Conservation (phyloP, 2,329 filamentous ascomycete genomes). For the Mycogone perniciosa region DNA sequence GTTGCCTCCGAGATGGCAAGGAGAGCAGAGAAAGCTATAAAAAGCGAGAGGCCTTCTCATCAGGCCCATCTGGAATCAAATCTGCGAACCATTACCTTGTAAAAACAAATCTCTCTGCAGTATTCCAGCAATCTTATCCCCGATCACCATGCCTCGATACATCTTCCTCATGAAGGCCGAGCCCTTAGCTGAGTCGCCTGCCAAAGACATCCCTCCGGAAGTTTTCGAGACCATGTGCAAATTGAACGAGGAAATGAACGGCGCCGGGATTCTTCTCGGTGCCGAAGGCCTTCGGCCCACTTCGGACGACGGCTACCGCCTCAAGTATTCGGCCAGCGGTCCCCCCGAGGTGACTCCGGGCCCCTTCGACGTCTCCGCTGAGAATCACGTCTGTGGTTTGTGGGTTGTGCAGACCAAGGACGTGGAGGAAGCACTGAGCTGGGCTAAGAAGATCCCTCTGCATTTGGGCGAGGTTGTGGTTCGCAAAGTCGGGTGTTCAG, state of each 20-base stretch:
- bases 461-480: constrained; percentile 21
- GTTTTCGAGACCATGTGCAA: constrained; percentile 21
- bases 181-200: constrained; percentile 17
- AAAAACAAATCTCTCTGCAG: too few relatives aligned
- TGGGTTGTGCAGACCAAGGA: constrained; percentile 26
- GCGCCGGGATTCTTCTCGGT: constrained; percentile 22
- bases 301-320: constrained; percentile 20
- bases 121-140: too few relatives aligned
- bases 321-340: constrained; percentile 19
- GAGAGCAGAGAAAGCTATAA: too few relatives aligned
- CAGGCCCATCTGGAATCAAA: too few relatives aligned
- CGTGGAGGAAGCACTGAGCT: constrained; percentile 24
- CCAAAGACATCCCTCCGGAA: constrained; percentile 13
- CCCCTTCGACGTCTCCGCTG: constrained; percentile 23
- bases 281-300: constrained; percentile 23
- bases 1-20: too few relatives aligned
- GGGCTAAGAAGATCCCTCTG: constrained; percentile 27
- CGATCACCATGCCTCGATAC: constrained; percentile 21
- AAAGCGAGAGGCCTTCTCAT: too few relatives aligned
- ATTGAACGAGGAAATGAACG: constrained; percentile 24
- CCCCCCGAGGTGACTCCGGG: constrained; percentile 20
- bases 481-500: constrained; percentile 18
- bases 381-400: constrained; percentile 24
- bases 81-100: too few relatives aligned
- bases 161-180: constrained; percentile 27